Percentiles rank a stretch among this genome's conserved stretches.
Conservation (phyloP, 2,329 filamentous ascomycete species). For the Penicillium sclerotiorum region DNA sequence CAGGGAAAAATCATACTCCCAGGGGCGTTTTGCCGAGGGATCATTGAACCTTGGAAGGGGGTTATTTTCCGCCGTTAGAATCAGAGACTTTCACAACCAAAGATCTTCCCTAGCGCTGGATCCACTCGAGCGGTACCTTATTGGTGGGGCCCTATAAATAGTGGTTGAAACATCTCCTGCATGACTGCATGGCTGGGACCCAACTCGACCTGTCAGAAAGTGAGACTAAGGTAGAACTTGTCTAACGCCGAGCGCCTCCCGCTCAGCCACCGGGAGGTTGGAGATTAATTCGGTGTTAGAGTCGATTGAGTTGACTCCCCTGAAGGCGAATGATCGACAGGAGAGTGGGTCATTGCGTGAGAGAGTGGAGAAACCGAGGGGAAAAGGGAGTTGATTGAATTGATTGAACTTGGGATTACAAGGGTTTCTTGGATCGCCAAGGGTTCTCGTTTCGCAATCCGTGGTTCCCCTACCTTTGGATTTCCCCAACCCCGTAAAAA, state of each 20-base stretch:
- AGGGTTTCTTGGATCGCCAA: neutral
- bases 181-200: neutral
- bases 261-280: conserved; percentile 1
- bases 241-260: conserved; percentile 5
- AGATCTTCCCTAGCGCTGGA: neutral
- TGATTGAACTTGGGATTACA: neutral
- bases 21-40: neutral
- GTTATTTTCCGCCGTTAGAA: too few species aligned
- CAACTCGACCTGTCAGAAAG: conserved; percentile 9
- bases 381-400: neutral
- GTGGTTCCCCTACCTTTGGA: neutral
- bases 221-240: conserved; percentile 2
- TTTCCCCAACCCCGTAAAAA: too few species aligned
- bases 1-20: neutral
- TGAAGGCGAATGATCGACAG: conserved; percentile 7
- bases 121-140: neutral
- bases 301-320: conserved; percentile 11
- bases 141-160: neutral
- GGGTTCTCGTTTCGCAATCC: neutral
- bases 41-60: neutral
- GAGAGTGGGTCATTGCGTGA: conserved; percentile 1
- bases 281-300: neutral
- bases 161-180: neutral
- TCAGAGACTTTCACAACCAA: neutral
- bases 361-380: neutral